Evolutionary conservation across 1,139 yeast species (phyloP), one percentile per base, ranked within the genome.

Genomic region (Nakaseomyces uthaithaninus): DNA sequence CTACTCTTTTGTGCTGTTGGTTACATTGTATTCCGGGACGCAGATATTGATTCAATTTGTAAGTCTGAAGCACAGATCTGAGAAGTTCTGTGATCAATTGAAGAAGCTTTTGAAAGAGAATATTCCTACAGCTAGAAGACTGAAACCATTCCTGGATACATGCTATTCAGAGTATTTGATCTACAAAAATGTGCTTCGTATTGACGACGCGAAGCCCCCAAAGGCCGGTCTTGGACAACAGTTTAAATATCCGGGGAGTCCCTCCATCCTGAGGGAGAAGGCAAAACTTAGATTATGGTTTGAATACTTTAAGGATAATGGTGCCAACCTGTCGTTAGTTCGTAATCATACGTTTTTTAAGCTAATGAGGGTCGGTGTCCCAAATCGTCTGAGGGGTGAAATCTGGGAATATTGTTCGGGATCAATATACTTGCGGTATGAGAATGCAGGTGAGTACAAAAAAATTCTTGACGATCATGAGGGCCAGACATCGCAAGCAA

Each of bases 391-490:
- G 41, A 71, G 99, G 50, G 98, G 98, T 25, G 99, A 93, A 57
- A 69, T 91, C 14, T 93, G 99, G 99, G 98, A 91, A 60, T 65
- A 86, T 44, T 76, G 87, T 40, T 76, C 87, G 41, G 99, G 98
- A 4, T 80, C 95, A 0, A 80, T 86, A 70, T 85, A 78, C 54
- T 60, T 75, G 39, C 67, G 97, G 42, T 73, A 79, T 54, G 76
- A 76, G 41, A 69, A 80, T 49, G 73, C 72, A 15, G 74, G 72
- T 0, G 76, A 74, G 40, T 93, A 87, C 60, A 59, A 68, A 35
- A 60, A 67, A 27, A 50, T 87, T 10, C 67, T 87, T 37, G 68
- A 68, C 2, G 79, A 74, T 17, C 79, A 83, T 57, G 68, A 66
- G 24, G 81, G 77, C 9, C 74, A 79, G 45, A 67, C 66, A 2